Evolutionary conservation across 345 rosid species (phyloP), one percentile per base, ranked within the genome.

Genomic region (Populus nigra): DNA sequence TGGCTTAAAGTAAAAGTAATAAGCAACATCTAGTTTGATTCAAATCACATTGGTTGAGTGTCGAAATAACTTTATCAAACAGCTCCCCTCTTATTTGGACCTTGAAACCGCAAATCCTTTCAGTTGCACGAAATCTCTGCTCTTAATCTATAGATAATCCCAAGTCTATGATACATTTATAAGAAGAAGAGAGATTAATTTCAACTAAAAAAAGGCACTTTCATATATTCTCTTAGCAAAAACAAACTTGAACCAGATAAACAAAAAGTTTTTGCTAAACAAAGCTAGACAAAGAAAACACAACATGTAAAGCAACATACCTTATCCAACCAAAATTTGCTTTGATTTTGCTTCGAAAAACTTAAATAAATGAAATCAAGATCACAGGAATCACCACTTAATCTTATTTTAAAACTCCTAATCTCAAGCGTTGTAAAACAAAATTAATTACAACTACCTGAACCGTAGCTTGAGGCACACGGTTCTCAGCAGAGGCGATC

Each of bases 401-500:
- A 49, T 75, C 78, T 59, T 23, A 10, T 4, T 66, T 43, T 29
- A 49, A 65, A 38, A 29, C 77, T 62, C 57, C 57, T 39, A 25
- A 61, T 39, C 20, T 15, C 29, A 0, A 41, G 7, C 12, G 35
- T 61, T 18, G 25, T 33, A 65, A 72, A 43, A 31, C 15, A 35
- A 55, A 31, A 29, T 53, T 68, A 65, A 71, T 11, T 4, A 43
- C 47, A 22, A 65, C 71, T 22, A 88, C 93, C 91, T 84, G 93
- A 84, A 78, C 80, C 68, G 93, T 71, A 74, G 90, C 80, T 59
- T 84, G 97, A 65, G 84, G 86, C 83, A 78, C 75, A 84, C 94
- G 97, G 83, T 81, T 88, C 85, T 89, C 93, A 62, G 89, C 89
- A 18, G 91, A 88, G n/a, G 93, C 93, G 81, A 96, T 86, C 84